These are phyloP conservation scores for Zygotorulaspora danielsina DNA, from an alignment of 805 yeast species.

Conservation along the genomic window DNA sequence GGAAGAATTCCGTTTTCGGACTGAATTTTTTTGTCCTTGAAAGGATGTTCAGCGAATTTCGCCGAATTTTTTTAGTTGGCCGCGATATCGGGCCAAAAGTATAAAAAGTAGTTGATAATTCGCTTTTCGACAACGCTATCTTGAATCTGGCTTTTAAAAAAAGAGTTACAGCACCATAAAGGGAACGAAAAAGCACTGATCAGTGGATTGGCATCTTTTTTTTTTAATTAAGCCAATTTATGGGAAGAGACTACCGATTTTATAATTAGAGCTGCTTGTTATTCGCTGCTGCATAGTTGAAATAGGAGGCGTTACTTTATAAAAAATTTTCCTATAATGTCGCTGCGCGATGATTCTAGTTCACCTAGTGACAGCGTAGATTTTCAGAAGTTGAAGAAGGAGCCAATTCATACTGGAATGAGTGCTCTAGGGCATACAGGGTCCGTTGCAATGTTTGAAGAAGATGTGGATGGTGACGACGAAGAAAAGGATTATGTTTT, in stretches of 20 bases:
- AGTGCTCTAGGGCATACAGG: conserved; percentile 5
- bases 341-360: conserved; percentile 5
- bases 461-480: conserved; percentile 9
- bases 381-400: conserved; percentile 10
- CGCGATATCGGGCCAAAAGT: not conserved
- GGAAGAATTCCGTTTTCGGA: not conserved
- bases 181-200: too few relatives aligned
- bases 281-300: too few relatives aligned
- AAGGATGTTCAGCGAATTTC: not conserved
- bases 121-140: not conserved
- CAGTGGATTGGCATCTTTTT: too few relatives aligned
- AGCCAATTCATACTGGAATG: not conserved
- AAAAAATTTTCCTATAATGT: conserved; percentile 1
- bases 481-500: conserved; percentile 22
- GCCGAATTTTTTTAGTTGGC: conserved; percentile 1
- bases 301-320: too few relatives aligned
- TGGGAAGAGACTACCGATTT: too few relatives aligned
- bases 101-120: not conserved
- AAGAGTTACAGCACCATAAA: too few relatives aligned
- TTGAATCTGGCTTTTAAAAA: too few relatives aligned
- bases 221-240: too few relatives aligned
- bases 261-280: too few relatives aligned
- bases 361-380: conserved; percentile 10
- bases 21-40: not conserved
- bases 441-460: conserved; percentile 10